A percentile compares a stretch with the other conserved stretches of the same genome.
Conservation (phyloP, 352 stramenopile genomes). For the Albugo candida region DNA sequence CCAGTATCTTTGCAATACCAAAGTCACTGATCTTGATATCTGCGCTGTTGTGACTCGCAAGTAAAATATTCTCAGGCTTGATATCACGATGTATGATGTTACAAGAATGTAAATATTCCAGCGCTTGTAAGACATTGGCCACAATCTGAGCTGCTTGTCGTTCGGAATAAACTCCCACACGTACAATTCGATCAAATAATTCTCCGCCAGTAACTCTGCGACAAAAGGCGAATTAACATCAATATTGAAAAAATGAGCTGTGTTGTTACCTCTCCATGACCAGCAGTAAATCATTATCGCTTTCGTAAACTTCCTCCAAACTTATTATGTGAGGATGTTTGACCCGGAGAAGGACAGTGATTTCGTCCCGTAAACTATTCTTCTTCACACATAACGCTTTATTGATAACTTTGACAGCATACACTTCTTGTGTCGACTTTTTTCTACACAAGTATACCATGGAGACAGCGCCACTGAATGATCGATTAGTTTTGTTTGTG, state of each 20-base stretch:
- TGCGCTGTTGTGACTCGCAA: slow-evolving; percentile 45
- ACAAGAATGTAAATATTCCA: slow-evolving; percentile 57
- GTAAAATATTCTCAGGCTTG: slow-evolving; percentile 68
- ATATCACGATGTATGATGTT: slow-evolving; percentile 74
- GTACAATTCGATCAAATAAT: slow-evolving; percentile 70
- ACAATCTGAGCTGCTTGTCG: slow-evolving; percentile 52
- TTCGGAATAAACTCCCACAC: slow-evolving; percentile 66
- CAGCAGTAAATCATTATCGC: slow-evolving; percentile 69
- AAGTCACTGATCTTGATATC: slow-evolving; percentile 74
- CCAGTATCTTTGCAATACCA: slow-evolving; percentile 64
- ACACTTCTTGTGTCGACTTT: slow-evolving; percentile 65
- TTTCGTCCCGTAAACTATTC: slow-evolving; percentile 73
- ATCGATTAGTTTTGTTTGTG: neutral
- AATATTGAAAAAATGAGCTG: neutral
- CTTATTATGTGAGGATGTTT: slow-evolving; percentile 80
- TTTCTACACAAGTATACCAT: slow-evolving; percentile 69
- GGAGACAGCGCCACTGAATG: slow-evolving; percentile 40
- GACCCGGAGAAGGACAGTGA: slow-evolving; percentile 65
- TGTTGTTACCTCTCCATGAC: slow-evolving; percentile 59
- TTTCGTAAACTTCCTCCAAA: slow-evolving; percentile 72
- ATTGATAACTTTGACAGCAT: slow-evolving; percentile 79
- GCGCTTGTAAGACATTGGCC: slow-evolving; percentile 42
- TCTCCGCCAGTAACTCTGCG: slow-evolving; percentile 60
- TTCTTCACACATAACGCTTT: slow-evolving; percentile 75
- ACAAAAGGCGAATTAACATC: neutral